phyloP scores from a whole-genome alignment of 2,329 filamentous ascomycete genomes.

The Volutella citrinella region DNA sequence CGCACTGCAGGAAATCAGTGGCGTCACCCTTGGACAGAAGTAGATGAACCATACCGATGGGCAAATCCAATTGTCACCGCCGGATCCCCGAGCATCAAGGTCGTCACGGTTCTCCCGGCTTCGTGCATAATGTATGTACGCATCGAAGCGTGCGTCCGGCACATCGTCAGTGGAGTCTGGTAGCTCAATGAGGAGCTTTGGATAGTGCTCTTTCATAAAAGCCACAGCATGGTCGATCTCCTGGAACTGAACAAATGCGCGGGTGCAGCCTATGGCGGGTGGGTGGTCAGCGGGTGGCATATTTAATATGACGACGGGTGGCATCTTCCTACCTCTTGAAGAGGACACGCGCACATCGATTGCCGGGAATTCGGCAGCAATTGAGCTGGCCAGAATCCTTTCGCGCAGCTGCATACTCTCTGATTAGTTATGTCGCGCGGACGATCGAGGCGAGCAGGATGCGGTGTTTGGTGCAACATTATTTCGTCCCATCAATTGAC shows the following conservation, averaged over 20 bases:
- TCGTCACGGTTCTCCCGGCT: conserved; percentile 34
- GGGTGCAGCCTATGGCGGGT: conserved; percentile 38
- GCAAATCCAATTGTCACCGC: conserved; percentile 34
- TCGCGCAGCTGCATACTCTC: conserved; percentile 33
- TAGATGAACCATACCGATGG: conserved; percentile 28
- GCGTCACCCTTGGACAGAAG: no score
- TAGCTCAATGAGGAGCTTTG: conserved; percentile 36
- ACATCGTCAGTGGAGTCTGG: conserved; percentile 35
- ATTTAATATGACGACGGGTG: conserved; percentile 15
- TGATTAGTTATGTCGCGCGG: conserved; percentile 28
- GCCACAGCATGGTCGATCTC: conserved; percentile 36
- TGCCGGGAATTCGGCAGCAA: conserved; percentile 33
- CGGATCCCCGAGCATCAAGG: conserved; percentile 16
- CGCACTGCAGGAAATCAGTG: no score
- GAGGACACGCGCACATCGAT: conserved; percentile 39
- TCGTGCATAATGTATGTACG: conserved; percentile 41
- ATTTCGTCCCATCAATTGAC: no score
- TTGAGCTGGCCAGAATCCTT: conserved; percentile 31
- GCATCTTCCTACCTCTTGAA: conserved; percentile 31
- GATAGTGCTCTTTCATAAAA: conserved; percentile 43
- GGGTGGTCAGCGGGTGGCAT: no score
- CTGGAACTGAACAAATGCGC: conserved; percentile 42
- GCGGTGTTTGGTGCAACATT: no score
- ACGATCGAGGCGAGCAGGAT: no score
- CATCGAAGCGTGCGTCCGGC: conserved; percentile 36